These are phyloP conservation scores for Neurospora sp. DNA, from an alignment of 2,329 filamentous ascomycete species.

Conservation along the genomic window DNA sequence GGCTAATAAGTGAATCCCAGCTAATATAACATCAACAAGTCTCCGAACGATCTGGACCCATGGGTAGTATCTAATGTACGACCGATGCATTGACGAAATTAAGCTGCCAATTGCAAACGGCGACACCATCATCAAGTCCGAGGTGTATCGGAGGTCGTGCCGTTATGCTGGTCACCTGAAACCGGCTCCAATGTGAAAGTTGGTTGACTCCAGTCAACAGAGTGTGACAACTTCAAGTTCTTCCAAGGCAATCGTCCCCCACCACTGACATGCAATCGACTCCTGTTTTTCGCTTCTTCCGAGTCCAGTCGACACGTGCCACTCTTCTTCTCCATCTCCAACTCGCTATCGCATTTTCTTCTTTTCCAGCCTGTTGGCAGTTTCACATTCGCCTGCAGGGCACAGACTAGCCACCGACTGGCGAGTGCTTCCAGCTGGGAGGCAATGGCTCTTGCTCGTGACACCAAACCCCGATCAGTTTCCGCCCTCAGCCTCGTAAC, in stretches of 20 bases:
- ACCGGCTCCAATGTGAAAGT: no score
- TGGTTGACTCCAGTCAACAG: no score
- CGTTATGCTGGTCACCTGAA: not conserved
- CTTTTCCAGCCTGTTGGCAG: no score
- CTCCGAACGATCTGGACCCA: not conserved
- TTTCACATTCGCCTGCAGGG: no score
- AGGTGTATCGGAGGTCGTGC: not conserved
- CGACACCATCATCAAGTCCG: not conserved
- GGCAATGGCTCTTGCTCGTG: no score
- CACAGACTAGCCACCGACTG: no score
- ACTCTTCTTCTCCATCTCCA: no score
- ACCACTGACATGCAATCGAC: not conserved
- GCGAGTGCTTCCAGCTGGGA: no score
- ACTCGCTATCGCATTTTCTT: no score
- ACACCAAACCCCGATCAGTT: no score
- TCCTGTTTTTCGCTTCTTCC: not conserved
- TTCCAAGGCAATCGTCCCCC: not conserved
- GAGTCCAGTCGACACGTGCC: not conserved
- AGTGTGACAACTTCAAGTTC: no score
- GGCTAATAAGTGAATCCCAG: not conserved
- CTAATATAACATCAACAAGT: not conserved
- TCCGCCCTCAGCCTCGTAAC: not conserved
- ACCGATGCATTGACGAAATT: not conserved
- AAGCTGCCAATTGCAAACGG: not conserved
- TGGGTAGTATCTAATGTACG: not conserved